Base-by-base conservation (phyloP, 148 eudicot species). In the Vaccinium vitisidaea region DNA sequence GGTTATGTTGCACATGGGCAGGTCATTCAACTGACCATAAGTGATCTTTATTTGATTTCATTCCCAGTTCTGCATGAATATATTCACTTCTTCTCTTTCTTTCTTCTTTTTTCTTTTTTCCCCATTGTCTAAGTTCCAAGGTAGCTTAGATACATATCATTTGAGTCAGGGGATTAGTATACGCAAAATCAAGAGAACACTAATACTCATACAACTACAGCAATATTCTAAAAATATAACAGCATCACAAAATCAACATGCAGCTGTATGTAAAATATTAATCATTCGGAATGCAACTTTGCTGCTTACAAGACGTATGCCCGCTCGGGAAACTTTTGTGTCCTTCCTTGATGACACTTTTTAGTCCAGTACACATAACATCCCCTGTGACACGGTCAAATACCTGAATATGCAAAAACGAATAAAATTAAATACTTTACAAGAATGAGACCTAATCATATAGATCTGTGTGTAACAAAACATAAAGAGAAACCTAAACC, bases 271-370 rank as follows among this genome's bases (percentile, higher is more conserved):
- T 13, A 30, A 5, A 85, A 12, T 21, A 71, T 59, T 73, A 36
- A 79, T 0, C 19, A 18, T 71, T 15, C 39, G 0, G 0, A 69
- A 65, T 71, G 82, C 10, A 81, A 61, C 58, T 25, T 43, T 65
- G 53, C 49, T 55, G 75, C 95, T 95, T 92, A 97, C 98, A 93
- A 86, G 99, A 95, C 65, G 96, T 89, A 86, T 97, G 99, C 53
- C 99, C 98, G 81, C 99, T 97, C 5, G 99, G 99, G 83, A 97
- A 97, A 88, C 99, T 97, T 90, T 97, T 97, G 85, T 93, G 93
- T 21, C 98, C 98, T 92, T 97, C 99, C 89, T 88, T 93, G 84
- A 97, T 93, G 25, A 88, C 94, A 78, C 90, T 86, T 27, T 89
- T 86, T 39, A 85, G 25, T 61, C 99, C 98, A 79, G 89, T 92